phyloP scores from a whole-genome alignment of 2,329 filamentous ascomycete species.

The Lasiodiplodia gonubiensis region DNA sequence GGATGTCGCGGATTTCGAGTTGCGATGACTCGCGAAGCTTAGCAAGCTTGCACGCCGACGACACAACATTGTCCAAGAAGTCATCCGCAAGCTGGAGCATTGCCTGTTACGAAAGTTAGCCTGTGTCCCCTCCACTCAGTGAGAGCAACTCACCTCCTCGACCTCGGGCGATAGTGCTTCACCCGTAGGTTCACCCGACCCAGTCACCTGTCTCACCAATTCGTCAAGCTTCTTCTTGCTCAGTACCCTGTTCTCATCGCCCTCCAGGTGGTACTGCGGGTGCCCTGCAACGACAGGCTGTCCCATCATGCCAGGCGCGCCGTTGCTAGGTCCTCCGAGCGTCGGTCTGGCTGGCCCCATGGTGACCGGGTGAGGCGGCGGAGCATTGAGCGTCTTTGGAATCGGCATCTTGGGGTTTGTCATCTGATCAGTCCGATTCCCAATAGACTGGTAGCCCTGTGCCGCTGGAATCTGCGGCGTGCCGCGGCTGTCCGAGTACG shows the following conservation, averaged over 20 bases:
- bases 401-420: constrained; percentile 76
- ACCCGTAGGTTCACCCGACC: constrained; percentile 74
- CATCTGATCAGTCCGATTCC: constrained; percentile 46
- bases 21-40: constrained; percentile 91
- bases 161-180: constrained; percentile 88
- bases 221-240: constrained; percentile 98
- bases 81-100: constrained; percentile 89
- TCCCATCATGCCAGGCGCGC: constrained; percentile 80
- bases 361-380: constrained; percentile 73
- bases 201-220: constrained; percentile 90
- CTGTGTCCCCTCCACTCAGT: not conserved
- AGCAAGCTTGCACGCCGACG: constrained; percentile 84
- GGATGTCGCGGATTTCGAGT: constrained; percentile 76
- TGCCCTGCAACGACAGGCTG: constrained; percentile 85
- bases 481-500: constrained; percentile 44
- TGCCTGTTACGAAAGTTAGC: constrained; percentile 33
- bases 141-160: constrained; percentile 74
- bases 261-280: constrained; percentile 84
- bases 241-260: constrained; percentile 89
- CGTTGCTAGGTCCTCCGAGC: constrained; percentile 75
- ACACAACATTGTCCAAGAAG: constrained; percentile 90
- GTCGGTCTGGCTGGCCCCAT: constrained; percentile 81
- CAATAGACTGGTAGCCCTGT: constrained; percentile 40
- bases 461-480: constrained; percentile 40
- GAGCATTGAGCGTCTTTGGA: constrained; percentile 76